Percentiles rank a stretch among this genome's conserved stretches.
Evolutionary conservation across 2,329 filamentous ascomycete genomes (phyloP).

Genomic region (Pseudocercospora musae): DNA sequence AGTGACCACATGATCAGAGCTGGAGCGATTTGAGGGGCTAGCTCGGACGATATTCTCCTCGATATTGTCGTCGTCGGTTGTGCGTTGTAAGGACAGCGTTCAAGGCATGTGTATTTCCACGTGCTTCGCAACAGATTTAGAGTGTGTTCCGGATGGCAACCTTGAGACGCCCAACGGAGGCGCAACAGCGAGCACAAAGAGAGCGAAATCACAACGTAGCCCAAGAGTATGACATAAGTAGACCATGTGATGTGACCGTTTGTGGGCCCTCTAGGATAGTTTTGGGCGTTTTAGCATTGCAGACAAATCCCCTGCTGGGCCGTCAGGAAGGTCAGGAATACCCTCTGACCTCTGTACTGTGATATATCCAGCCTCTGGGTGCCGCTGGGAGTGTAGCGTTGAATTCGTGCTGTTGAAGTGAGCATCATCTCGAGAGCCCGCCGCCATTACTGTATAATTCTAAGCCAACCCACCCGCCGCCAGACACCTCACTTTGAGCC

Average conservation of each 20-base stretch:
- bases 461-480: not conserved
- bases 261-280: not conserved
- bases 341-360: not conserved
- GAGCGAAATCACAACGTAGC: not conserved
- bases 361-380: not conserved
- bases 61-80: not conserved
- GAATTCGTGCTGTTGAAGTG: slow-evolving; percentile 2
- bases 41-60: not conserved
- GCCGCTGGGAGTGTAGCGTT: not conserved
- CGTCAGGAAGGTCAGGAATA: too few species aligned
- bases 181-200: not conserved
- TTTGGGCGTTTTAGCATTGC: not conserved
- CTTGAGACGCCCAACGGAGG: not conserved
- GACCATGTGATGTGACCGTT: not conserved
- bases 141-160: not conserved
- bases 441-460: not conserved
- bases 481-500: not conserved
- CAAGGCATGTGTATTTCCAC: not conserved
- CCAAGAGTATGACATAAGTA: slow-evolving; percentile 3
- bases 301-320: not conserved
- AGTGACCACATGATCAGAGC: slow-evolving; percentile 3
- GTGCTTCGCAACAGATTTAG: not conserved
- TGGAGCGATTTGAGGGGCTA: slow-evolving; percentile 1
- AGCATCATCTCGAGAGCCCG: not conserved
- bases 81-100: not conserved